Evolutionary conservation across 2,329 filamentous ascomycete species (phyloP), one percentile per base, ranked within the genome.

Genomic region (Sporothrix sp.): DNA sequence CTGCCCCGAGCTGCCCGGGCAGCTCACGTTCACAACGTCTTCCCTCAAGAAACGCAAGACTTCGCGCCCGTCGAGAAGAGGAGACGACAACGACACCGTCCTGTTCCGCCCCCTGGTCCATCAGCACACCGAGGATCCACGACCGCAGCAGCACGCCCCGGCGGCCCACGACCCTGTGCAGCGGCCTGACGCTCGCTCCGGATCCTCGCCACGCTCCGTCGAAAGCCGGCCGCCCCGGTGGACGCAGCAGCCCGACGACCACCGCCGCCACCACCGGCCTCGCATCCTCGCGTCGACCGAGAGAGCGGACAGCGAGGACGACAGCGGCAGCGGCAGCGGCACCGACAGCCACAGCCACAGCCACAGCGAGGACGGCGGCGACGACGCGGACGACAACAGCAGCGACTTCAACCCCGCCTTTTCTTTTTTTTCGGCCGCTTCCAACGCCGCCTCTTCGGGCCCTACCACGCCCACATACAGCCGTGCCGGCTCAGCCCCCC

Each of bases 31-130:
- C 80, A 84, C 75, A 68, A 84, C 80, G 80, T 82, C 79, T 79
- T 82, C 78, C 72, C 74, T 71, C 75, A 84, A 83, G 79, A 84
- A 83, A 79, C 75, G 79, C 74, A 83, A 79, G 76, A 76, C 83
- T 62, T 71, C 71, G 62, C 74, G 71, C 59, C 70, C 67, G 63
- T 65, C 67, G 56, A 57, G 46, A 42, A 53, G 48, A 64, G 66
- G 58, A 64, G 66, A 63, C 69, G 74, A 63, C 48, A 56, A 33
- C 42, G 56, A 52, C 60, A 48, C 57, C 62, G 56, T 62, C 58
- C 66, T 64, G 16, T 30, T 18, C 42, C 45, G 27, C 33, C 42
- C 20, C 20, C 36, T 28, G 7, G 7, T 28, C 36, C 48, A 42
- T 25, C 39, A 50, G 13, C 39, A n/a, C 48, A 8, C 20, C 11